phyloP scores from a whole-genome alignment of 139 green algal genomes.

The Trebouxia sp. region DNA sequence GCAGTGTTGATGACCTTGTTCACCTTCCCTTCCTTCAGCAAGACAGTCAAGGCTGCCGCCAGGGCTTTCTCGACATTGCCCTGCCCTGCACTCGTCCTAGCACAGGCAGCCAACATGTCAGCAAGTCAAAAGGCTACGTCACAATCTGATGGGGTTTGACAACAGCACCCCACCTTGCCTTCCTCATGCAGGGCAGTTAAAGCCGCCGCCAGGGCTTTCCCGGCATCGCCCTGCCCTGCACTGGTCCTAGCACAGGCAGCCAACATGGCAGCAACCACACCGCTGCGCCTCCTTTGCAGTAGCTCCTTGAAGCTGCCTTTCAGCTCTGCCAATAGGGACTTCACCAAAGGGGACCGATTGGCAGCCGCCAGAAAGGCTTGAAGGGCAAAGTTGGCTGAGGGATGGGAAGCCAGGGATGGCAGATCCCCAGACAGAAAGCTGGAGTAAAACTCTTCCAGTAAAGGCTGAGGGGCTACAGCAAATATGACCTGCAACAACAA shows the following conservation, averaged over 20 bases:
- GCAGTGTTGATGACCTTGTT: no score
- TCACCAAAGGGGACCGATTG: slow-evolving; percentile 42
- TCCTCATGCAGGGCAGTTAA: slow-evolving; percentile 41
- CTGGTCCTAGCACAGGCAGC: slow-evolving; percentile 49
- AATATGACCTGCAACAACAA: slow-evolving; percentile 1
- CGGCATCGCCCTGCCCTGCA: slow-evolving; percentile 49
- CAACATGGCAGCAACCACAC: slow-evolving; percentile 75
- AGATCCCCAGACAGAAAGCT: slow-evolving; percentile 48
- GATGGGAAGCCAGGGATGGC: slow-evolving; percentile 54
- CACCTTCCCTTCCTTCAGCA: slow-evolving; percentile 29
- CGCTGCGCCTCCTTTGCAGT: slow-evolving; percentile 56
- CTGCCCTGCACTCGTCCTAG: slow-evolving; percentile 45
- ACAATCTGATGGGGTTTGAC: no score
- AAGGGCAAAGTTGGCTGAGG: slow-evolving; percentile 77
- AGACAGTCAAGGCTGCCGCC: slow-evolving; percentile 43
- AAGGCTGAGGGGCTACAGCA: slow-evolving; percentile 34
- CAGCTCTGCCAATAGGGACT: slow-evolving; percentile 59
- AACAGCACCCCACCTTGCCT: slow-evolving; percentile 10
- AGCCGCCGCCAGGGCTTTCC: slow-evolving; percentile 48
- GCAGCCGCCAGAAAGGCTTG: slow-evolving; percentile 59
- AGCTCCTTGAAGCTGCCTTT: slow-evolving; percentile 51
- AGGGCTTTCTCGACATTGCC: slow-evolving; percentile 51
- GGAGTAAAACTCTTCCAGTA: slow-evolving; percentile 46
- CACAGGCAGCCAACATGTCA: slow-evolving; percentile 65
- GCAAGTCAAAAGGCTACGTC: no score